Base-by-base conservation (phyloP, 2,329 filamentous ascomycete genomes). In the Penicillium janthinellum region DNA sequence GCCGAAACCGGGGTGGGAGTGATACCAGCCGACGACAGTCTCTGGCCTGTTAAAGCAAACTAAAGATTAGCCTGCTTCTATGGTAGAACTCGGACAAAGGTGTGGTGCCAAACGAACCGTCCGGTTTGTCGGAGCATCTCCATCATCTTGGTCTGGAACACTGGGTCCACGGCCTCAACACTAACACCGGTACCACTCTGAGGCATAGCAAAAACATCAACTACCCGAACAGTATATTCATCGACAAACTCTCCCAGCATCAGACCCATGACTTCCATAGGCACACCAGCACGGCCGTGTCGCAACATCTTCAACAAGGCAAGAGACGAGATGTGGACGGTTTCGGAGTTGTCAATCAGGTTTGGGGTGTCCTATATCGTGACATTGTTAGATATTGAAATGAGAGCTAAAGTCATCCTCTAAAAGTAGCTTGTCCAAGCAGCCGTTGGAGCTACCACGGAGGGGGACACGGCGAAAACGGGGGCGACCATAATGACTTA, bases 61-160 rank as follows among this genome's bases (percentile, higher is more conserved):
- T 42, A 39, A 15, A 20, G n/a, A 53, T 66, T 47, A 70, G 64
- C 56, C 48, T 31, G 31, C 11, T 10, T n/a, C 38, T 35, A 37
- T 51, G 47, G 12, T 31, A 39, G 28, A 31, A 31, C 1, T 48
- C 28, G 5, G 10, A 12, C 22, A 34, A 11, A 28, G 44, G 8
- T 10, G 12, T 42, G n/a, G 54, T 44, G 35, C 4, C 41, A 25
- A 53, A 64, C 86, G 71, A 82, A 96, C 92, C 95, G 86, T 80
- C 95, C 95, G 59, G 95, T 99, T 83, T 99, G 95, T 73, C 91
- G 86, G 76, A 99, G 83, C 95, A 99, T 98, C 77, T 99, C 95
- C 95, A 99, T 99, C 95, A 99, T 99, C 85, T 97, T 99, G 73
- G 92, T 97, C 82, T 99, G 95, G 79, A 99, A 99, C 37, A 99